These are phyloP conservation scores for Cadophora sp. DNA, from an alignment of 2,329 filamentous ascomycete species.

Conservation along the genomic window DNA sequence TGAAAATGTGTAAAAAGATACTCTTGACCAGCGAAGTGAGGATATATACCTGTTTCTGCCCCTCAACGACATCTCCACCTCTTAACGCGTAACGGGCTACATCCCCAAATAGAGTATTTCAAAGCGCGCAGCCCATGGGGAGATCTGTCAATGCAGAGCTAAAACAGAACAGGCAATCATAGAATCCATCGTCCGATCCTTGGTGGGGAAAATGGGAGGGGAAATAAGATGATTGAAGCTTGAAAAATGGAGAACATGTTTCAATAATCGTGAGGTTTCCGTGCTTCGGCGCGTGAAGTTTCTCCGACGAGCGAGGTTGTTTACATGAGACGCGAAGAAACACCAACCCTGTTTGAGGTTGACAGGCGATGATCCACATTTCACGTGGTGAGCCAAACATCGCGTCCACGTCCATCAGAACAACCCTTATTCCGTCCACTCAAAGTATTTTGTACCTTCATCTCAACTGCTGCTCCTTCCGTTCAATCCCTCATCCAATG, in stretches of 20 bases:
- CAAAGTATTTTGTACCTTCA: not conserved
- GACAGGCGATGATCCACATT: too few species aligned
- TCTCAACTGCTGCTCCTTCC: not conserved
- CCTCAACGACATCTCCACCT: not conserved
- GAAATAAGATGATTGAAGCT: constrained; percentile 10
- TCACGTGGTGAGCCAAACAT: too few species aligned
- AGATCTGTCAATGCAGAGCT: not conserved
- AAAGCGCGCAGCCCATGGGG: not conserved
- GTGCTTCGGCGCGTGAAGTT: not conserved
- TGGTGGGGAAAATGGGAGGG: not conserved
- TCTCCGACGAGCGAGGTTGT: not conserved
- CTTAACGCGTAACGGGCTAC: not conserved
- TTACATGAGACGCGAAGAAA: not conserved
- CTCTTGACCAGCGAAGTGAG: not conserved
- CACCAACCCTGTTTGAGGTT: not conserved
- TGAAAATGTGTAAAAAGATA: constrained; percentile 19
- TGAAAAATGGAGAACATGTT: constrained; percentile 23
- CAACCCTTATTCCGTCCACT: too few species aligned
- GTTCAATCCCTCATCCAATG: not conserved
- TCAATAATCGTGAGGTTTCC: constrained; percentile 8
- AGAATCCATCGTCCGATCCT: constrained; percentile 17
- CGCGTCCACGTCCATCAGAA: too few species aligned
- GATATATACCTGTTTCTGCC: constrained; percentile 2
- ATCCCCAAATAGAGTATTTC: constrained; percentile 8
- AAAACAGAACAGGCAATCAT: constrained; percentile 1